Conservation (phyloP, 2,329 filamentous ascomycete genomes). For the Mycosphaerelloides madeirae region DNA sequence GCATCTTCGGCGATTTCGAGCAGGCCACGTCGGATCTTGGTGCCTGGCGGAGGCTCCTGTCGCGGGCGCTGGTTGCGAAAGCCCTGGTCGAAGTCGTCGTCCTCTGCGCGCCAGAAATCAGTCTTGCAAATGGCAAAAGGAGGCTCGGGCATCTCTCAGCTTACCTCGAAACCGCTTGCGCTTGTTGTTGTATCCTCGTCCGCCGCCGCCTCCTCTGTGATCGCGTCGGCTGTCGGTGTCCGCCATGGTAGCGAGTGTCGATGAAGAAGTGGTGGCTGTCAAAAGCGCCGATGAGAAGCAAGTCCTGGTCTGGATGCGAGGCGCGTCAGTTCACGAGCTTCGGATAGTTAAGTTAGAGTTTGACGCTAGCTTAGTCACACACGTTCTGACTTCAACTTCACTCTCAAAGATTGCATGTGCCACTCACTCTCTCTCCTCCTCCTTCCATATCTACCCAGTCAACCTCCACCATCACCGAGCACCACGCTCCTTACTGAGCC, state of each 20-base stretch:
- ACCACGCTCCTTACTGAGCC: too few species aligned
- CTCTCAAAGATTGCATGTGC: background rate
- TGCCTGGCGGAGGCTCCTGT: conserved; percentile 59
- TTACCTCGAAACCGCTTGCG: conserved; percentile 78
- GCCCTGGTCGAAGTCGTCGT: conserved; percentile 72
- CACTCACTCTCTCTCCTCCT: background rate
- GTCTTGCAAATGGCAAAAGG: conserved; percentile 1
- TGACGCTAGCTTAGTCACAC: background rate
- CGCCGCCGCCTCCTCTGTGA: conserved; percentile 21
- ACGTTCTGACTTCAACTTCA: conserved; percentile 1
- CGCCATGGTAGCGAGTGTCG: conserved; percentile 22
- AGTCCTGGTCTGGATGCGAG: background rate
- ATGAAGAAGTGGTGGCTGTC: background rate
- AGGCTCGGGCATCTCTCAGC: background rate
- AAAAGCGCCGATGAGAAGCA: background rate
- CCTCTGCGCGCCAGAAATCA: conserved; percentile 48
- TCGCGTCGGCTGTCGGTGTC: conserved; percentile 30
- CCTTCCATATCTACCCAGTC: too few species aligned
- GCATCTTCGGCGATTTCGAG: conserved; percentile 77
- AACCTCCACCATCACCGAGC: too few species aligned
- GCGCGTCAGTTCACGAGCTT: background rate
- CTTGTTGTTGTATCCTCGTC: conserved; percentile 52
- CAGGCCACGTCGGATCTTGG: conserved; percentile 72
- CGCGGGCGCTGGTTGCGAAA: conserved; percentile 68
- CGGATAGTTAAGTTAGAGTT: background rate